These are phyloP conservation scores for Collybia sp. DNA, from an alignment of 768 basidiomycete species.

Conservation along the genomic window DNA sequence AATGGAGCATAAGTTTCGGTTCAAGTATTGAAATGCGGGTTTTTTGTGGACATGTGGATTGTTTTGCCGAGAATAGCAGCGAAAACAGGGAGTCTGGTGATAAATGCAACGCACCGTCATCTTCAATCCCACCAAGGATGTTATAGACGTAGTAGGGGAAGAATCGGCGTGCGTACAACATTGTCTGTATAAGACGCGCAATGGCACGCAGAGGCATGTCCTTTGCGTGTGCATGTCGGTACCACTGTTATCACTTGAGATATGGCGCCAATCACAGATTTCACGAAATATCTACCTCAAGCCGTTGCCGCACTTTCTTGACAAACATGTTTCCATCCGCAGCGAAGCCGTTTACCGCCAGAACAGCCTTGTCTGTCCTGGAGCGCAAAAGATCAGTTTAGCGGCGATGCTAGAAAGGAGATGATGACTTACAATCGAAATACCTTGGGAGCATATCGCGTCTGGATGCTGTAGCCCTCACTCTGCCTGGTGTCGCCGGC, in stretches of 20 bases:
- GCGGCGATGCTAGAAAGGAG: slow-evolving; percentile 2
- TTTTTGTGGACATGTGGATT: slow-evolving; percentile 7
- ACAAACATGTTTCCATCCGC: slow-evolving; percentile 98
- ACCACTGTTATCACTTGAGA: slow-evolving; percentile 62
- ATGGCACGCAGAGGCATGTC: slow-evolving; percentile 97
- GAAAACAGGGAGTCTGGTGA: slow-evolving; percentile 8
- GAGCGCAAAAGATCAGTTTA: slow-evolving; percentile 6
- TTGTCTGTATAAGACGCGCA: slow-evolving; percentile 97
- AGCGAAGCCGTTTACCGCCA: slow-evolving; percentile 96
- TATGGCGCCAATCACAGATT: not conserved
- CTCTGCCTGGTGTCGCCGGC: slow-evolving; percentile 97
- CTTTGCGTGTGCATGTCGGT: slow-evolving; percentile 93
- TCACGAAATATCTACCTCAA: slow-evolving; percentile 63
- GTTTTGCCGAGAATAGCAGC: slow-evolving; percentile 15
- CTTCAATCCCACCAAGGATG: slow-evolving; percentile 93
- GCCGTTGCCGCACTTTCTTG: slow-evolving; percentile 90
- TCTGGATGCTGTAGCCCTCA: slow-evolving; percentile 97
- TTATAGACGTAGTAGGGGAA: slow-evolving; percentile 99
- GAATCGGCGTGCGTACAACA: slow-evolving; percentile 94
- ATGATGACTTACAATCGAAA: slow-evolving; percentile 73
- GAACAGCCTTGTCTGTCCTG: slow-evolving; percentile 88
- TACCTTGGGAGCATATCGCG: slow-evolving; percentile 94
- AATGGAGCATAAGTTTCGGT: not conserved
- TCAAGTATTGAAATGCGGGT: slow-evolving; percentile 4
- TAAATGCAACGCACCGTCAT: slow-evolving; percentile 67